phyloP scores from a whole-genome alignment of 2,329 filamentous ascomycete genomes.

The Botrytis pseudocinerea region DNA sequence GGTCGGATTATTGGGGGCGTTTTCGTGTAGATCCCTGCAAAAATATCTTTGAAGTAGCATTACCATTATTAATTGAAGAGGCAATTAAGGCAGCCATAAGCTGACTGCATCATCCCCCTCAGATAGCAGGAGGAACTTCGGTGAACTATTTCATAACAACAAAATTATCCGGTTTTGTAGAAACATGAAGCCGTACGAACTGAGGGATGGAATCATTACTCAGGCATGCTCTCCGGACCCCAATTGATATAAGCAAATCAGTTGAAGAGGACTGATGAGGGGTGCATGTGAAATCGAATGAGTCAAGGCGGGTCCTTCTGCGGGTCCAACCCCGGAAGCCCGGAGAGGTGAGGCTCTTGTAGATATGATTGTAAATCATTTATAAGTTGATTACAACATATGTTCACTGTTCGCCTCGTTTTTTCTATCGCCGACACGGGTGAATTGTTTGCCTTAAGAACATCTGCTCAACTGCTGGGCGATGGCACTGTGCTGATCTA shows the following conservation, averaged over 20 bases:
- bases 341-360: background rate
- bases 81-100: background rate
- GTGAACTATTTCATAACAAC: background rate
- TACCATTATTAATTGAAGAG: background rate
- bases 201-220: background rate
- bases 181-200: background rate
- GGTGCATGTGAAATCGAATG: background rate
- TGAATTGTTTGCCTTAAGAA: background rate
- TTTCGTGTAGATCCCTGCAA: background rate
- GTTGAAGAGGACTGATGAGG: background rate
- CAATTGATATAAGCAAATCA: background rate
- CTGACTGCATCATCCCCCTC: background rate
- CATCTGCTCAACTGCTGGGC: background rate
- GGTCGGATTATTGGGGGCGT: too few relatives aligned
- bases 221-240: too few relatives aligned
- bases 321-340: background rate
- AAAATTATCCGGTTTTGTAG: background rate
- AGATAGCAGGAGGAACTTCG: too few relatives aligned
- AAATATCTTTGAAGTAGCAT: background rate
- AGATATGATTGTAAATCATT: constrained; percentile 1
- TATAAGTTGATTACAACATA: background rate
- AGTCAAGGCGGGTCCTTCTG: background rate
- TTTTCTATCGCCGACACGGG: background rate
- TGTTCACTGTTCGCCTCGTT: background rate
- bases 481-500: background rate